phyloP scores from a whole-genome alignment of 139 green algal genomes.

The Eudorina sp. region DNA sequence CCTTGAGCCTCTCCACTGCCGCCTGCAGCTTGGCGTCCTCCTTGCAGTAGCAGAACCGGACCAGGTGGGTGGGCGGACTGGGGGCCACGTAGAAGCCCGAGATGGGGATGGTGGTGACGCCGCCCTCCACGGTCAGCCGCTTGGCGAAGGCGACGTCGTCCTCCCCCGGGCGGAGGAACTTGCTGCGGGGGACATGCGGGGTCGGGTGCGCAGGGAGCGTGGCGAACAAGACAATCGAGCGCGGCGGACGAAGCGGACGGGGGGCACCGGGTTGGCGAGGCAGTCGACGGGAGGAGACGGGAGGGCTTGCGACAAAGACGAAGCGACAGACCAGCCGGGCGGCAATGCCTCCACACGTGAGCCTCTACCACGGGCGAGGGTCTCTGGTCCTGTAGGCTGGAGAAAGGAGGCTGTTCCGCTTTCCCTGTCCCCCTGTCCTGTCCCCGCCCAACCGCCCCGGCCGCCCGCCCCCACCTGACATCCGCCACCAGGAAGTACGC shows the following conservation, averaged over 20 bases:
- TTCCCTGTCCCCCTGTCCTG: too few species aligned
- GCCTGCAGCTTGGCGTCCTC: slow-evolving; percentile 77
- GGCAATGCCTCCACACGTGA: too few species aligned
- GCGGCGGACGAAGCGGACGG: too few species aligned
- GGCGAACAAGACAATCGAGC: too few species aligned
- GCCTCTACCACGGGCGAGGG: too few species aligned
- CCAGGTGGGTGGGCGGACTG: slow-evolving; percentile 61
- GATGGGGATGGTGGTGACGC: slow-evolving; percentile 83
- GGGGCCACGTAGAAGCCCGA: slow-evolving; percentile 61
- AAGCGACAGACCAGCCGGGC: too few species aligned
- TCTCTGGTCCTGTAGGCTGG: too few species aligned
- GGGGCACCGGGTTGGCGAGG: too few species aligned
- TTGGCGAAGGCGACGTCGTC: slow-evolving; percentile 77
- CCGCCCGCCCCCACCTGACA: slow-evolving; percentile 54
- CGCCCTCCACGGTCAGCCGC: slow-evolving; percentile 76
- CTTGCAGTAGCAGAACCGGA: slow-evolving; percentile 90
- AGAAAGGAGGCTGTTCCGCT: too few species aligned
- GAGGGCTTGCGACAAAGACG: too few species aligned
- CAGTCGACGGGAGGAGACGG: too few species aligned
- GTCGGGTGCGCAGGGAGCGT: too few species aligned
- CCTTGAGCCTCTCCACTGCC: slow-evolving; percentile 64
- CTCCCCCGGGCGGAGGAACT: slow-evolving; percentile 60
- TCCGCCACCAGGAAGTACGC: slow-evolving; percentile 89
- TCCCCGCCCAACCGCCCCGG: not conserved
- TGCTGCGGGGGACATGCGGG: slow-evolving; percentile 17